Evolutionary conservation across 768 basidiomycete genomes (phyloP).

Genomic region (Termitomyces heimii): DNA sequence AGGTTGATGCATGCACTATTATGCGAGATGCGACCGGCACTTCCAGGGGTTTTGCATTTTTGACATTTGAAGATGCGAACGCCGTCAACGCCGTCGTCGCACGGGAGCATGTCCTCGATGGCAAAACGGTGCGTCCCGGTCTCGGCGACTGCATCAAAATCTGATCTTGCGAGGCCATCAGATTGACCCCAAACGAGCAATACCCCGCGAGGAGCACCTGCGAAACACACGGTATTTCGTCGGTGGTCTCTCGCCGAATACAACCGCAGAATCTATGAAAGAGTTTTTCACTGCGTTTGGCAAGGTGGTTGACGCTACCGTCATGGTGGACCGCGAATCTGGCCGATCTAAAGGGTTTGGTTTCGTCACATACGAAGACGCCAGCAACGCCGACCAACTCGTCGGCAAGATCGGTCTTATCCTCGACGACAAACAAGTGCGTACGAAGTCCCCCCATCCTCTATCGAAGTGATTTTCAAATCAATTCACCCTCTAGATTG

Average conservation of each 20-base stretch:
- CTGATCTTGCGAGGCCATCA: slow-evolving; percentile 21
- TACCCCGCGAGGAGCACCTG: slow-evolving; percentile 76
- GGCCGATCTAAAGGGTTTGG: slow-evolving; percentile 78
- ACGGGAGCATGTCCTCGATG: slow-evolving; percentile 67
- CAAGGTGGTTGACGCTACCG: slow-evolving; percentile 77
- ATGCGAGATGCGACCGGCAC: slow-evolving; percentile 77
- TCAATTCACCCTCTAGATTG: slow-evolving; percentile 45
- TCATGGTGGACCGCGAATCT: slow-evolving; percentile 80
- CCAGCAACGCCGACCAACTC: slow-evolving; percentile 56
- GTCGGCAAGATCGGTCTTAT: slow-evolving; percentile 63
- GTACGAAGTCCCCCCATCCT: slow-evolving; percentile 13
- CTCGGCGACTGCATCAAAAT: neutral
- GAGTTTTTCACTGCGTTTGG: slow-evolving; percentile 69
- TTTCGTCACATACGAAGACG: slow-evolving; percentile 76
- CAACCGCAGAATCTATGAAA: slow-evolving; percentile 67
- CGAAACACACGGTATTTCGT: slow-evolving; percentile 78
- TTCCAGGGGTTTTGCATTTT: slow-evolving; percentile 80
- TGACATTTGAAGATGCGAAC: slow-evolving; percentile 70
- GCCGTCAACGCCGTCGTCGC: slow-evolving; percentile 61
- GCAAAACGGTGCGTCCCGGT: slow-evolving; percentile 53
- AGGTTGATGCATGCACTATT: slow-evolving; percentile 78
- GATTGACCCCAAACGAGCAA: slow-evolving; percentile 88
- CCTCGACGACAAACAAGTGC: slow-evolving; percentile 72
- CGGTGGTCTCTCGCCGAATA: slow-evolving; percentile 62
- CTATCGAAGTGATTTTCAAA: neutral